Conservation (phyloP, 805 yeast species). For the Saccharomycopsis javanensis region DNA sequence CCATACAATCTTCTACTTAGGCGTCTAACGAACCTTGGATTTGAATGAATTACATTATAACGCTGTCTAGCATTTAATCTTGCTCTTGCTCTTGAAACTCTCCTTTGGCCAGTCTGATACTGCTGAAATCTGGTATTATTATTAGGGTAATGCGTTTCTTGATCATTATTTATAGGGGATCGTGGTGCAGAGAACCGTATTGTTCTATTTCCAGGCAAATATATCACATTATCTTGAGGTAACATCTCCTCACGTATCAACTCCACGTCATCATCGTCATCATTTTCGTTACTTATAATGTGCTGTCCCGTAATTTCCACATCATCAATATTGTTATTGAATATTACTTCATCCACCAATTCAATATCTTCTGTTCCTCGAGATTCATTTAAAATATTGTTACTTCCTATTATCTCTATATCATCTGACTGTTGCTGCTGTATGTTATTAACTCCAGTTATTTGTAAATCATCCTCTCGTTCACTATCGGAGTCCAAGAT, state of each 20-base stretch:
- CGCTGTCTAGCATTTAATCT: neutral
- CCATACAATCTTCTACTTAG: neutral
- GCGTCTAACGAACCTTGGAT: neutral
- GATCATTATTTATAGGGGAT: neutral
- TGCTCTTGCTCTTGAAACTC: neutral
- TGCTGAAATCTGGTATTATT: conserved; percentile 1
- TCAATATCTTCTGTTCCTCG: neutral
- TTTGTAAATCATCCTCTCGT: neutral
- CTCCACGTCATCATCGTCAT: neutral
- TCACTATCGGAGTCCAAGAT: neutral
- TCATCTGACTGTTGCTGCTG: neutral
- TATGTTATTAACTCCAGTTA: neutral
- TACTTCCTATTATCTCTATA: neutral
- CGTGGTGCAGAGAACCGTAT: neutral
- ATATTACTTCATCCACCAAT: neutral
- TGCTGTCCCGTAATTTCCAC: conserved; percentile 15
- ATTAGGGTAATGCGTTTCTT: neutral
- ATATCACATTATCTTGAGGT: neutral
- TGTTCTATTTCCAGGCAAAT: neutral
- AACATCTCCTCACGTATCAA: neutral
- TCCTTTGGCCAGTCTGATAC: conserved; percentile 1
- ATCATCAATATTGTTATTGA: conserved; percentile 9
- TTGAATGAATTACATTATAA: neutral
- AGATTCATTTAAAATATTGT: neutral
- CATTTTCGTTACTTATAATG: conserved; percentile 9